Conservation (phyloP, 345 rosid species). For the Hibiscus mutabilis region DNA sequence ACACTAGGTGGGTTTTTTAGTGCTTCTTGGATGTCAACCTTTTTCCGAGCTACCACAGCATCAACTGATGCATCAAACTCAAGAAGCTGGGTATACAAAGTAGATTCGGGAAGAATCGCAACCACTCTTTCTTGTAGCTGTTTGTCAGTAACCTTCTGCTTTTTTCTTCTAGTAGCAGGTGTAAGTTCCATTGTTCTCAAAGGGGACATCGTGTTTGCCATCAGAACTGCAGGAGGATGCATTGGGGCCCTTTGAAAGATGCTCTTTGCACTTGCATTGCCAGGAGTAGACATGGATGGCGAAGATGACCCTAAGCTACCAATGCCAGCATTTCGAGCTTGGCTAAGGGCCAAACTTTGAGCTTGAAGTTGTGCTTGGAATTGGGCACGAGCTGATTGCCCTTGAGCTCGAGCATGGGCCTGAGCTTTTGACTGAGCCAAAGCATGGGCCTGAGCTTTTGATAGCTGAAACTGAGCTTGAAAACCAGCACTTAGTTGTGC, state of each 20-base stretch:
- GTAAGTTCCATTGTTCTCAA: slow-evolving; percentile 74
- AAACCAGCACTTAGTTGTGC: slow-evolving; percentile 46
- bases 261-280: slow-evolving; percentile 38
- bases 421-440: neutral
- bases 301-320: slow-evolving; percentile 65
- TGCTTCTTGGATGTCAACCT: slow-evolving; percentile 92
- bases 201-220: slow-evolving; percentile 54
- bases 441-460: slow-evolving; percentile 35
- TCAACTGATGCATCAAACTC: slow-evolving; percentile 92
- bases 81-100: slow-evolving; percentile 89
- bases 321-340: slow-evolving; percentile 45
- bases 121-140: slow-evolving; percentile 87
- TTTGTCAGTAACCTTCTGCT: slow-evolving; percentile 89
- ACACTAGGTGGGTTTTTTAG: slow-evolving; percentile 84
- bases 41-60: slow-evolving; percentile 86
- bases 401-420: slow-evolving; percentile 26
- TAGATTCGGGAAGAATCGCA: slow-evolving; percentile 89
- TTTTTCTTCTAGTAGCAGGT: slow-evolving; percentile 77
- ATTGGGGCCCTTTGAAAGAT: slow-evolving; percentile 64
- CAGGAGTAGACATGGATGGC: slow-evolving; percentile 34
- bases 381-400: slow-evolving; percentile 42
- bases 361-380: slow-evolving; percentile 82
- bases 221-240: slow-evolving; percentile 69
- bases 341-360: slow-evolving; percentile 52
- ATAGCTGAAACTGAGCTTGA: slow-evolving; percentile 19